Percentiles rank a stretch among this genome's conserved stretches.
Conservation (phyloP, 495 filamentous ascomycete genomes). For the Daldinia caldariorum region DNA sequence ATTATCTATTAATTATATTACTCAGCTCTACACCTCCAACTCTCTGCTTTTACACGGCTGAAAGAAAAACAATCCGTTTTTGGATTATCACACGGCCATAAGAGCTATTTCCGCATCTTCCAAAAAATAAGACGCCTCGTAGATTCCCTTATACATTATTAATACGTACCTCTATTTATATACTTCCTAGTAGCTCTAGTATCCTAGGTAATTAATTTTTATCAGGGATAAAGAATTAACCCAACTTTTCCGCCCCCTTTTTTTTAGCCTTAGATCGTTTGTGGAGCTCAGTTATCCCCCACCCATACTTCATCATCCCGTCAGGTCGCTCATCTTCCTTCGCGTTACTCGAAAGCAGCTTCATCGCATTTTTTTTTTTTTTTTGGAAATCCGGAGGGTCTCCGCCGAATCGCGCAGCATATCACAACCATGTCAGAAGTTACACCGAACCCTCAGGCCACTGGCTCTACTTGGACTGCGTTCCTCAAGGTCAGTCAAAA, state of each 20-base stretch:
- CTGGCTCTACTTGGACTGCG: slow-evolving; percentile 58
- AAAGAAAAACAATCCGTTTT: slow-evolving; percentile 22
- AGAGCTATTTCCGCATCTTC: slow-evolving; percentile 21
- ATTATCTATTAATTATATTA: slow-evolving; percentile 12
- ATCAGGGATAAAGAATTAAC: not conserved
- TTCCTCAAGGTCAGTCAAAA: slow-evolving; percentile 61
- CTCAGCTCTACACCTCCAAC: slow-evolving; percentile 2
- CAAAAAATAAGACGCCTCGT: slow-evolving; percentile 24
- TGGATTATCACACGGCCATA: slow-evolving; percentile 17
- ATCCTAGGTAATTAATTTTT: not conserved
- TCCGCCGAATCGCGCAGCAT: slow-evolving; percentile 18
- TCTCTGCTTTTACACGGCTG: slow-evolving; percentile 3
- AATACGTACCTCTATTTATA: not conserved
- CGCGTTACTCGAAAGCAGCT: slow-evolving; percentile 24
- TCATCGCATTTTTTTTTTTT: slow-evolving; percentile 23
- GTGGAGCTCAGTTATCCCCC: slow-evolving; percentile 25
- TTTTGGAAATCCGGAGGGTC: slow-evolving; percentile 18
- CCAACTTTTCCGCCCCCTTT: slow-evolving; percentile 6
- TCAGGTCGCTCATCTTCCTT: slow-evolving; percentile 15
- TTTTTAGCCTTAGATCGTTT: slow-evolving; percentile 13
- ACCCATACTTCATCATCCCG: slow-evolving; percentile 19
- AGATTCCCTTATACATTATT: not conserved
- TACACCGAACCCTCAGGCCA: slow-evolving; percentile 47
- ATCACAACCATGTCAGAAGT: slow-evolving; percentile 42
- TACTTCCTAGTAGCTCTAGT: too few species aligned